Evolutionary conservation across 805 yeast species (phyloP).

Genomic region (Starmerella vaccinii): DNA sequence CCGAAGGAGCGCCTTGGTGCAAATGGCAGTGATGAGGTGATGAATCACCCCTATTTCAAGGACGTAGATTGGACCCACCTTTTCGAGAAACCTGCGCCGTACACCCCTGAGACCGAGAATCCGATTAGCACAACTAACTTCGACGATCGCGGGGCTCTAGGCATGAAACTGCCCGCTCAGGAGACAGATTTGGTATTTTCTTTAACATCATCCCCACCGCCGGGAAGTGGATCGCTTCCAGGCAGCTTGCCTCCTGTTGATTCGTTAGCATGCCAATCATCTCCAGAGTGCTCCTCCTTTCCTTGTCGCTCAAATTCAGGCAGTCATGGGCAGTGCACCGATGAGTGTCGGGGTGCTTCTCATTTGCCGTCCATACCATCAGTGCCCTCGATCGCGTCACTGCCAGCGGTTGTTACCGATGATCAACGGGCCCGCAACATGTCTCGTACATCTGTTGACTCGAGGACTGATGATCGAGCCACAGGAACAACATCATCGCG

Average conservation of each 20-base stretch:
- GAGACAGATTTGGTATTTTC: conserved; percentile 16
- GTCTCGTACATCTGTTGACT: background rate
- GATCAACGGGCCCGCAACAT: background rate
- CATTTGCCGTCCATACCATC: background rate
- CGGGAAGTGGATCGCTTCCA: background rate
- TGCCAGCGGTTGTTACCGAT: background rate
- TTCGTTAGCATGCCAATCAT: background rate
- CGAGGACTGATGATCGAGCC: background rate
- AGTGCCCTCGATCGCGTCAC: background rate
- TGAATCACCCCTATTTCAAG: conserved; percentile 65
- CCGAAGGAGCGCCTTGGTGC: conserved; percentile 61
- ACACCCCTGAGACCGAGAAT: conserved; percentile 66
- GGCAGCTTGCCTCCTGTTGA: background rate
- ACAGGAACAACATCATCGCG: background rate
- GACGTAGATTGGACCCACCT: conserved; percentile 61
- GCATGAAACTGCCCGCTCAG: conserved; percentile 13
- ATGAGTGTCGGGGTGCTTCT: background rate
- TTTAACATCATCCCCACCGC: background rate
- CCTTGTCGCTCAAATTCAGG: too few relatives aligned
- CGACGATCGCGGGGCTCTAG: conserved; percentile 77
- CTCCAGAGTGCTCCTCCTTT: too few relatives aligned
- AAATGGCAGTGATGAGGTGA: conserved; percentile 69
- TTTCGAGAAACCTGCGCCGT: conserved; percentile 62
- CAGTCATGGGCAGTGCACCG: background rate
- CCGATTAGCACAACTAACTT: conserved; percentile 89